These are phyloP conservation scores for Pseudogymnoascus sp. DNA, from an alignment of 2,329 filamentous ascomycete genomes.

Conservation along the genomic window DNA sequence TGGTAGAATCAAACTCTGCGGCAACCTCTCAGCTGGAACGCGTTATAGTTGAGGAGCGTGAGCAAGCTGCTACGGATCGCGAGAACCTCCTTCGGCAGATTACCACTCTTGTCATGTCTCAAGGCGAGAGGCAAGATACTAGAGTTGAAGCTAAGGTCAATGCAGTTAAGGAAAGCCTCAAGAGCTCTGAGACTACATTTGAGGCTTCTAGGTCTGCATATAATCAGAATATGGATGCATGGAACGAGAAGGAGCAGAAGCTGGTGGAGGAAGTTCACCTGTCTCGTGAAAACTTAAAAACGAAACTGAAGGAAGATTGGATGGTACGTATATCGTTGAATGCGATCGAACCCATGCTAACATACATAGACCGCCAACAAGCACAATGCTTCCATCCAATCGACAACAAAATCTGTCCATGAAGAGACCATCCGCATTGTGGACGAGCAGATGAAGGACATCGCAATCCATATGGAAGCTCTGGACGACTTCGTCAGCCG, in stretches of 20 bases:
- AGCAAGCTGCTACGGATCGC: constrained; percentile 63
- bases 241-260: constrained; percentile 59
- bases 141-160: constrained; percentile 58
- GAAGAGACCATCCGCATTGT: constrained; percentile 84
- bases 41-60: constrained; percentile 66
- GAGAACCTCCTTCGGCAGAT: constrained; percentile 69
- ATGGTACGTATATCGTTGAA: constrained; percentile 53
- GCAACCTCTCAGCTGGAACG: constrained; percentile 59
- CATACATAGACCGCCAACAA: constrained; percentile 56
- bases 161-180: constrained; percentile 55
- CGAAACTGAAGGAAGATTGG: constrained; percentile 80
- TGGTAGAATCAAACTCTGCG: constrained; percentile 58
- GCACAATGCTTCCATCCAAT: constrained; percentile 74
- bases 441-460: constrained; percentile 76
- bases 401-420: constrained; percentile 77
- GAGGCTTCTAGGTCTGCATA: constrained; percentile 59
- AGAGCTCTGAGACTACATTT: constrained; percentile 54
- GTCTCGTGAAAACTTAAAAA: constrained; percentile 70
- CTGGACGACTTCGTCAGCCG: constrained; percentile 84
- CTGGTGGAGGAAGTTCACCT: constrained; percentile 62
- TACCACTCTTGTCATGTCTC: constrained; percentile 62
- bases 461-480: constrained; percentile 79
- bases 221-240: constrained; percentile 61
- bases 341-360: neutral
- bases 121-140: constrained; percentile 62